phyloP scores from a whole-genome alignment of 108 stramenopile genomes.

The Phaeodactylum tricornutum region DNA sequence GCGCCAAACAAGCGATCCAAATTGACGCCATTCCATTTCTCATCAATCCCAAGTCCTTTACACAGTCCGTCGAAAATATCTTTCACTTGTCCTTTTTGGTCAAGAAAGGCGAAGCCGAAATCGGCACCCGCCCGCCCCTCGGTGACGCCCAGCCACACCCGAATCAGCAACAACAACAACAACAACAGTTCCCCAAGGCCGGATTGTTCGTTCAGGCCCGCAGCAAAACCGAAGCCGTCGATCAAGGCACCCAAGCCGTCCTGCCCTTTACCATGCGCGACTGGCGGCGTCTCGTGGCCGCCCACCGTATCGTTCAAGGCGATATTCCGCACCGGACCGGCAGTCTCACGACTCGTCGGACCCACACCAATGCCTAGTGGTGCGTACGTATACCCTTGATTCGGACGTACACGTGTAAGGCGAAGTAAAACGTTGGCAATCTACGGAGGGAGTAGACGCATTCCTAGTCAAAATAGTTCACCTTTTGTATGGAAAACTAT shows the following conservation, averaged over 20 bases:
- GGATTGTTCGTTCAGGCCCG: not conserved
- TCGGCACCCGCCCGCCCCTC: too few relatives aligned
- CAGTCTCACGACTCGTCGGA: too few relatives aligned
- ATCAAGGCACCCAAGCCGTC: constrained; percentile 6
- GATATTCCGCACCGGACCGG: not conserved
- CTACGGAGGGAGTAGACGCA: too few relatives aligned
- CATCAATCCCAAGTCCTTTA: constrained; percentile 76
- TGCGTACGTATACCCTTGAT: too few relatives aligned
- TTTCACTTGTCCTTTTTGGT: constrained; percentile 74
- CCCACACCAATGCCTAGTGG: too few relatives aligned
- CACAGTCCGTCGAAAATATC: constrained; percentile 86
- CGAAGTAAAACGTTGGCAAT: too few relatives aligned
- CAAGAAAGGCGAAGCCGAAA: constrained; percentile 49
- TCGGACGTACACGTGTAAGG: too few relatives aligned
- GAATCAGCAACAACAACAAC: not conserved
- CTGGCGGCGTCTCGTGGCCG: not conserved
- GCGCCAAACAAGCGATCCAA: constrained; percentile 14
- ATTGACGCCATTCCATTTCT: constrained; percentile 46
- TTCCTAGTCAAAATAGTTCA: too few relatives aligned
- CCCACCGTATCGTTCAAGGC: not conserved
- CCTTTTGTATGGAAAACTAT: too few relatives aligned
- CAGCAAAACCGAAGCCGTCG: not conserved
- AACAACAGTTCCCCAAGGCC: not conserved
- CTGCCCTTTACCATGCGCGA: not conserved
- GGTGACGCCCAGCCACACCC: too few relatives aligned